Conservation (phyloP, 306 rosid species). For the Cucumis cinereus region DNA sequence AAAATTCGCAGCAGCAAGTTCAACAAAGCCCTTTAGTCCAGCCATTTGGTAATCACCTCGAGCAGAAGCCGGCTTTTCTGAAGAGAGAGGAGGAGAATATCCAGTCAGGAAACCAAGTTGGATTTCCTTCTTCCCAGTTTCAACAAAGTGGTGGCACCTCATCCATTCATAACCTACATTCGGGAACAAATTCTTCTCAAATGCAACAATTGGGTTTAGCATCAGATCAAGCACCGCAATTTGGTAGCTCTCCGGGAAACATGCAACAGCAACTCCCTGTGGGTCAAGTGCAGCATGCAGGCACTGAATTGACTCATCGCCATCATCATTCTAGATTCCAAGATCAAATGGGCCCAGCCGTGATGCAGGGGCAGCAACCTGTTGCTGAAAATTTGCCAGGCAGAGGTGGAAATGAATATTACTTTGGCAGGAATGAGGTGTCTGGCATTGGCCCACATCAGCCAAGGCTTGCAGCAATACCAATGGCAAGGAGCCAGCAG, state of each 20-base stretch:
- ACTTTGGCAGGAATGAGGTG: conserved; percentile 48
- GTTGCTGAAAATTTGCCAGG: conserved; percentile 37
- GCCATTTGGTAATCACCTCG: conserved; percentile 51
- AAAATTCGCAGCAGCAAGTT: conserved; percentile 36
- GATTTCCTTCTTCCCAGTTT: conserved; percentile 63
- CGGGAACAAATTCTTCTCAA: conserved; percentile 39
- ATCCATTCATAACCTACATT: conserved; percentile 39
- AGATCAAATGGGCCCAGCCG: conserved; percentile 51
- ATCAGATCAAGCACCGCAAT: conserved; percentile 52
- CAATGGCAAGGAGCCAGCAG: conserved; percentile 61
- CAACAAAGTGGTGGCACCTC: conserved; percentile 39
- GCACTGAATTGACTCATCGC: conserved; percentile 40
- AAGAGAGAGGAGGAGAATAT: conserved; percentile 48
- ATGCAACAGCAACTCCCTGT: conserved; percentile 46
- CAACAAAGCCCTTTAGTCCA: conserved; percentile 44
- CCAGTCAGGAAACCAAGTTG: conserved; percentile 57
- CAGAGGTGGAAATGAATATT: conserved; percentile 60
- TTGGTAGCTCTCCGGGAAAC: conserved; percentile 33
- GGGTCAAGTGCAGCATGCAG: conserved; percentile 47
- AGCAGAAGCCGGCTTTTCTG: conserved; percentile 27
- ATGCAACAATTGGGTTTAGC: conserved; percentile 41
- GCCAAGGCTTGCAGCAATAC: conserved; percentile 58
- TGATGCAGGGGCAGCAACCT: conserved; percentile 55
- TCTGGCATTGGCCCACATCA: conserved; percentile 43
- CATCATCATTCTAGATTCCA: conserved; percentile 56